Evolutionary conservation across 371 early-diverging fungal species (phyloP), one percentile per base, ranked within the genome.

Genomic region (Zychaea mexicana): DNA sequence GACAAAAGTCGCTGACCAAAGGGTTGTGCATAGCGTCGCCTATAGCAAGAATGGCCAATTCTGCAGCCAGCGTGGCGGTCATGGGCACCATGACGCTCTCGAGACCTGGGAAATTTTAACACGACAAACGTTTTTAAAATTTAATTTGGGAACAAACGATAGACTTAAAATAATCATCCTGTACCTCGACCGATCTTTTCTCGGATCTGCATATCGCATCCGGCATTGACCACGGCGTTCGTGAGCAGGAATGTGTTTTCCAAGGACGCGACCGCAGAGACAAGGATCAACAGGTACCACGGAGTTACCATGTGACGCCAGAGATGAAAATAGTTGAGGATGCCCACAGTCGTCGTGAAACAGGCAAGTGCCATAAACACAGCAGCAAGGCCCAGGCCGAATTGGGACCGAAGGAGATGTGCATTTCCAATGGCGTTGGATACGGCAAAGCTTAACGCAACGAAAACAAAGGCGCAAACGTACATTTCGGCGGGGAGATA

Each of bases 221-320:
- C 84, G n/a, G 85, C 86, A 21, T 78, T 81, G 6, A 90, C 83
- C 4, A 91, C 88, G 3, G 89, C 87, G 42, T 88, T 82, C 9
- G 91, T 90, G 39, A 94, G 57, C 13, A 88, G 76, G 68, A 88
- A 84, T 46, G 88, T 81, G 57, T 92, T 92, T 62, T 94, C 92
- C 3, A 92, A 79, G 0, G 91, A 89, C 17, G 90, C 78, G 2
- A 87, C 83, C 52, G 87, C 84, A 55, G 90, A 81, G 32, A 91
- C 77, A 56, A 90, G 82, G 1, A 90, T 85, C 17, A 86, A 67
- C 15, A 88, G 85, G 57, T 88, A 88, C 83, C 86, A 64, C 22
- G 64, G 70, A 15, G 57, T 67, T 19, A 59, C 45, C 21, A 57
- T 49, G 49, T 19, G 52, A 47, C 52, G 33, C 33, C 64, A 49